Base-by-base conservation (phyloP, 164 flowering plant genomes). In the Vitis rupestris region DNA sequence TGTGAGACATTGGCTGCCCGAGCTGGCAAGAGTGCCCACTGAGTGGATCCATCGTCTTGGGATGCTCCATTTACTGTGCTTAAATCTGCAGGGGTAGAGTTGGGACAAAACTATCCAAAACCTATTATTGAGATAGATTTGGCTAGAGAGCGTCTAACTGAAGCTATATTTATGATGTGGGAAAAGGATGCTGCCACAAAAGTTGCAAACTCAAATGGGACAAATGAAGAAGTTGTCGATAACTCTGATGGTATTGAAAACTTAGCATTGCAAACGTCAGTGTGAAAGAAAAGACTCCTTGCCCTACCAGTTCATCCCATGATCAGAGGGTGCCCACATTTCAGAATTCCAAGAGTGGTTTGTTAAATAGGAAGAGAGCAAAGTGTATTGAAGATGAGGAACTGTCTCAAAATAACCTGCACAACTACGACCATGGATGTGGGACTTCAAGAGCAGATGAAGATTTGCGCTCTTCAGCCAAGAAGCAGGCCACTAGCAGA, bases 1-100 rank as follows among this genome's bases (percentile, higher is more conserved):
- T 68, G 93, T 92, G 70, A 81, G 97, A 73, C 92, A 83, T 44
- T 92, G 97, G 99, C 83, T 94, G 50, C 99, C 99, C 23, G 97
- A 94, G 84, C 86, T 94, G 31, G 92, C 97, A 27, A 81, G 99
- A 71, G 63, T 92, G 89, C 97, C 97, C 14, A 75, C 93, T 49
- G 92, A 87, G 66, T 94, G 98, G 98, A 94, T 94, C 63, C 98
- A 94, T 78, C 97, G 89, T 81, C 99, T 17, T 17, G 17, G 17
- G 17, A 17, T 17, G 17, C 17, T 17, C 17, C 17, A 17, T 17
- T 17, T 17, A 17, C 17, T 17, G 17, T 17, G 17, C 17, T 17
- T 17, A 17, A 17, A 17, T 17, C 17, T 17, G 17, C 99, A 13
- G 99, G 99, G 48, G 92, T 94, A 52, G 99, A 94, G 61, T 66